Base-by-base conservation (phyloP, 345 rosid genomes). In the Euclidium syriacum region DNA sequence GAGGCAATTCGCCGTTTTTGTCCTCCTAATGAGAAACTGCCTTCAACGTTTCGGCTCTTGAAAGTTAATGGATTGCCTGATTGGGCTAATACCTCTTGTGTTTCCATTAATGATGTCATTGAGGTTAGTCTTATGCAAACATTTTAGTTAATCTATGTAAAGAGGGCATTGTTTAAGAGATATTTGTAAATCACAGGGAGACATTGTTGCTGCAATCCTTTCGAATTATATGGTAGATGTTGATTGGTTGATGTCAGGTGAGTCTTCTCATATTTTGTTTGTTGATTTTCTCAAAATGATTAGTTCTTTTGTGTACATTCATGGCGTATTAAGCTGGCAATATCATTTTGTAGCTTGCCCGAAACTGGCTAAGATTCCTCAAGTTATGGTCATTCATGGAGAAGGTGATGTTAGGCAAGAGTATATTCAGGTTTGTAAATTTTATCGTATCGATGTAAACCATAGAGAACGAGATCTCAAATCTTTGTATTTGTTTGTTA, bases 191-290 rank as follows among this genome's bases (percentile, higher is more conserved):
- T 74, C 61, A 12, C 58, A 90, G 99, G 99, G 91, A 35, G 91
- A 92, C 53, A 67, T 90, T 68, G 67, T 78, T 68, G 73, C 79
- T 73, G 94, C 83, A 18, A 60, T 90, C 39, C 77, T 92, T 16
- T 90, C 97, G 26, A 92, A 92, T 78, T 92, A 85, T 73, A 92
- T 92, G 97, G 99, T 90, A 46, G 97, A 92, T 67, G 26, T 89
- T 16, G 91, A 87, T 69, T 92, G 99, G 99, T 71, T 92, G 74
- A 33, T 84, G 51, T 63, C 68, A 50, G 68, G 68, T 63, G 29
- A 26, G 22, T 53, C 20, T 39, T 23, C 15, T 32, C 34, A 23
- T 54, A 38, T 32, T 20, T 40, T 22, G 6, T 22, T 22, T 41
- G 36, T 40, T 40, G 32, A 12, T 36, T 43, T 43, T 64, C 6